phyloP scores from a whole-genome alignment of 768 basidiomycete genomes.

The Tulasnella sp. region DNA sequence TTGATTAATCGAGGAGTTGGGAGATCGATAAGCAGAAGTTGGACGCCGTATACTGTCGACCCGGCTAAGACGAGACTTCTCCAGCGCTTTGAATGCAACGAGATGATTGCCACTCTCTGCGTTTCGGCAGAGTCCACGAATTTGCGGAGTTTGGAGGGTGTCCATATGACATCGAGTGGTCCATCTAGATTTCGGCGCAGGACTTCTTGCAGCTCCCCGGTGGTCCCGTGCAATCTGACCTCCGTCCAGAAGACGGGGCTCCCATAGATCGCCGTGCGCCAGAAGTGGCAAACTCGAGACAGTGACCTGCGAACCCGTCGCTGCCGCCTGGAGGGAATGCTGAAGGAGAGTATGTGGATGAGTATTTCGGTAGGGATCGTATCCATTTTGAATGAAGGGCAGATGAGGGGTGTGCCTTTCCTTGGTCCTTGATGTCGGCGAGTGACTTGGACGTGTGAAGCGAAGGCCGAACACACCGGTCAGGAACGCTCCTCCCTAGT shows the following conservation, averaged over 20 bases:
- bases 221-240: background rate
- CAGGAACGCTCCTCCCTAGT: background rate
- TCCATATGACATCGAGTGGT: background rate
- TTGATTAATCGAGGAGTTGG: background rate
- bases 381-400: no score
- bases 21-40: background rate
- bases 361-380: no score
- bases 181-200: background rate
- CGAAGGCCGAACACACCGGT: no score
- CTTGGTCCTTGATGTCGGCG: no score
- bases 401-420: no score
- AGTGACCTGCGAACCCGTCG: no score
- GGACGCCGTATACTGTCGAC: background rate
- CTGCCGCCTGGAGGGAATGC: no score
- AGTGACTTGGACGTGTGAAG: no score
- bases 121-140: background rate
- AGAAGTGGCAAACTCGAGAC: no score
- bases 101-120: background rate
- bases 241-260: background rate
- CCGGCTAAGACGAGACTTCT: background rate
- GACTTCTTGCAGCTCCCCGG: background rate
- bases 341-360: no score
- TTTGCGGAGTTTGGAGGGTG: background rate
- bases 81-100: background rate
- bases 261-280: background rate